These are phyloP conservation scores for Trichoderma sp. DNA, from an alignment of 2,329 filamentous ascomycete genomes.

Conservation along the genomic window DNA sequence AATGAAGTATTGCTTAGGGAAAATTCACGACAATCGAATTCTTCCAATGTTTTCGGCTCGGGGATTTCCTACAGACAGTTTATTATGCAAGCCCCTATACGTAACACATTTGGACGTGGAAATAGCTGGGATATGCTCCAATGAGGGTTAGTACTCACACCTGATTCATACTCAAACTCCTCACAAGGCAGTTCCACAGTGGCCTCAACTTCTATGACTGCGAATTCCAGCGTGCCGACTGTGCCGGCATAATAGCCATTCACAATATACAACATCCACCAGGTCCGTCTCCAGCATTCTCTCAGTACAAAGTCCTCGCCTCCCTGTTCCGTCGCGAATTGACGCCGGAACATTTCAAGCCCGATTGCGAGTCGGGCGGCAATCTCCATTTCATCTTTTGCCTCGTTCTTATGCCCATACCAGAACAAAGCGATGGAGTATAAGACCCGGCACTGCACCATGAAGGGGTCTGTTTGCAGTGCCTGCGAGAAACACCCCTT, in stretches of 20 bases:
- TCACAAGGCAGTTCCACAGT: not conserved
- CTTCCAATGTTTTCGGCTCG: not conserved
- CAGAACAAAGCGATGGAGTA: not conserved
- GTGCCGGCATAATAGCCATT: not conserved
- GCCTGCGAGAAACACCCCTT: not conserved
- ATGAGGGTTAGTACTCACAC: not conserved
- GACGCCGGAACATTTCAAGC: not conserved
- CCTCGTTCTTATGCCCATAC: not conserved
- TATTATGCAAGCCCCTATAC: not conserved
- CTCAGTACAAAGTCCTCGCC: not conserved
- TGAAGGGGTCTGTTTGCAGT: not conserved
- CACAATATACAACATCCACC: not conserved
- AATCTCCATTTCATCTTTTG: not conserved
- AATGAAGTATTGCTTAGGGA: not conserved
- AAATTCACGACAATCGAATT: not conserved
- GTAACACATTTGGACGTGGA: not conserved
- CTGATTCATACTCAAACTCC: not conserved
- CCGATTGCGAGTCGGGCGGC: not conserved
- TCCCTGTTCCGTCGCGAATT: not conserved
- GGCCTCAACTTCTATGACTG: not conserved
- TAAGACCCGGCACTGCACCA: not conserved
- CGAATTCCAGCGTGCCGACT: not conserved
- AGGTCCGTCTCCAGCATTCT: not conserved
- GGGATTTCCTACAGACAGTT: not conserved
- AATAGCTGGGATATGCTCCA: not conserved